Conservation (phyloP, 2,329 filamentous ascomycete species). For the Aspergillus fumigatiaffinis region DNA sequence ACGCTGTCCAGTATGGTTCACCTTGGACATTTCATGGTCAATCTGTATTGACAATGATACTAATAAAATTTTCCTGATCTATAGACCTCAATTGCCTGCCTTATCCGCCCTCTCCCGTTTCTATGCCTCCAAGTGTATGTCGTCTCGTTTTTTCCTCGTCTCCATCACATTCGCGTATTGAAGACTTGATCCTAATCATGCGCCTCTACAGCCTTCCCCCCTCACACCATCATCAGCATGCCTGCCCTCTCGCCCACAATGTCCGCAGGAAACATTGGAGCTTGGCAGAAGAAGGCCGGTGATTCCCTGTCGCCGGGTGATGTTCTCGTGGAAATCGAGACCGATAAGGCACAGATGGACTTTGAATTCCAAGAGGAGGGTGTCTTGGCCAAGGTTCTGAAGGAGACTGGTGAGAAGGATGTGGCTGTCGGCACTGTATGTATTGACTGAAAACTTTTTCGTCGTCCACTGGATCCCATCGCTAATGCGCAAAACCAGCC, state of each 20-base stretch:
- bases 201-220: conserved; percentile 70
- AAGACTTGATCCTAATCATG: conserved; percentile 17
- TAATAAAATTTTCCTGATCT: conserved; percentile 15
- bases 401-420: conserved; percentile 91
- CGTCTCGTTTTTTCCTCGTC: conserved; percentile 10
- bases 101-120: conserved; percentile 60
- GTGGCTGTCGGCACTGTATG: conserved; percentile 89
- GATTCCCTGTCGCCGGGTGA: conserved; percentile 85
- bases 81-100: conserved; percentile 46
- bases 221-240: conserved; percentile 96
- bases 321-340: conserved; percentile 97
- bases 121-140: conserved; percentile 66
- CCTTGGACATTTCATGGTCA: not conserved
- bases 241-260: conserved; percentile 97
- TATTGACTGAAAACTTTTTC: conserved; percentile 29
- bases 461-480: conserved; percentile 4
- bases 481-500: conserved; percentile 57
- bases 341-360: conserved; percentile 99
- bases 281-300: conserved; percentile 96
- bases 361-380: conserved; percentile 99
- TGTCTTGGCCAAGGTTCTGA: conserved; percentile 88
- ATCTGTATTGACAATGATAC: conserved; percentile 6
- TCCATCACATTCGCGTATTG: conserved; percentile 5
- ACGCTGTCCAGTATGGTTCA: conserved; percentile 37
- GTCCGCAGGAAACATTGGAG: conserved; percentile 92